phyloP scores from a whole-genome alignment of 1,284 basidiomycete species.

The Porogramme epimiltina region DNA sequence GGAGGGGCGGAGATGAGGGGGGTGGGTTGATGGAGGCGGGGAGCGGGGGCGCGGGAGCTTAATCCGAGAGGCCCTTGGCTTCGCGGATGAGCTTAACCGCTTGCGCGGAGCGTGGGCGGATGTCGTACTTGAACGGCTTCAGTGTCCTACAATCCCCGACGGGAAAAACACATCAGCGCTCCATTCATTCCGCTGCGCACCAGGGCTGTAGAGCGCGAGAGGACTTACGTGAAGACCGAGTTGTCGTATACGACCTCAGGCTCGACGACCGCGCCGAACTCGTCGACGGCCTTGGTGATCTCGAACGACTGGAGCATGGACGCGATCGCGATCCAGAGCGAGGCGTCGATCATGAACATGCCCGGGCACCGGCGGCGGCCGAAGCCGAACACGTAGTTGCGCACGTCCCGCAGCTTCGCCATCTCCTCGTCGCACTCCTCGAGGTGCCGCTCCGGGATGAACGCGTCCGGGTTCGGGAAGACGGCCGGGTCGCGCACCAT shows the following conservation, averaged over 20 bases:
- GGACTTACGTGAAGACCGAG: conserved; percentile 41
- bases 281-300: conserved; percentile 42
- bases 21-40: no score
- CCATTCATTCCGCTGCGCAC: neutral
- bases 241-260: conserved; percentile 44
- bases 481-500: conserved; percentile 40
- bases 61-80: conserved; percentile 22
- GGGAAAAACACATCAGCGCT: conserved; percentile 1
- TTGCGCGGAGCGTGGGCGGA: conserved; percentile 31
- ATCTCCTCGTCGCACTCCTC: conserved; percentile 30
- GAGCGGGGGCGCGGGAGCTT: neutral
- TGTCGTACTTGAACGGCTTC: conserved; percentile 31
- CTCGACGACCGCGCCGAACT: conserved; percentile 42
- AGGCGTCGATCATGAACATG: conserved; percentile 45
- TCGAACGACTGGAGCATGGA: conserved; percentile 45
- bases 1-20: no score
- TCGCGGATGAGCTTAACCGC: conserved; percentile 28
- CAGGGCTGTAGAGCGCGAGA: neutral
- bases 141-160: conserved; percentile 16
- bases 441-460: conserved; percentile 40
- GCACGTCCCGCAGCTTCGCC: conserved; percentile 32
- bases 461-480: conserved; percentile 40
- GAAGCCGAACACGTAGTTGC: conserved; percentile 39
- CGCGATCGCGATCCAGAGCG: conserved; percentile 49
- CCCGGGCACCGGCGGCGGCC: conserved; percentile 45